Conservation (phyloP, 306 rosid genomes). For the Medicago ruthenica region DNA sequence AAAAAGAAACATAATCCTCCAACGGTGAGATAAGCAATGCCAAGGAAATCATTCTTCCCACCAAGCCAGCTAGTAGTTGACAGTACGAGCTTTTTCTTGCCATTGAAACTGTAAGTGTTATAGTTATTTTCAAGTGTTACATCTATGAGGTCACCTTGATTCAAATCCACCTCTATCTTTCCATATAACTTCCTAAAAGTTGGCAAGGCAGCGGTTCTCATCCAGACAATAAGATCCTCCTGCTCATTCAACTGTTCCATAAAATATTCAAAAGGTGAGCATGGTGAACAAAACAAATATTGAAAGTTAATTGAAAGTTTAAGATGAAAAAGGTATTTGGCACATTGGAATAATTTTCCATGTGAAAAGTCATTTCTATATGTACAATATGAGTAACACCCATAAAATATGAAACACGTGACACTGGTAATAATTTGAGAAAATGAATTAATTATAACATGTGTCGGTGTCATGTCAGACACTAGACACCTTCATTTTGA, state of each 20-base stretch:
- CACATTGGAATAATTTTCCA: not conserved
- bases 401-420: not conserved
- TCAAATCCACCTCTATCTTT: constrained; percentile 69
- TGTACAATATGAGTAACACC: constrained; percentile 4
- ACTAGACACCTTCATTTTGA: not conserved
- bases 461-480: not conserved
- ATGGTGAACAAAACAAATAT: not conserved
- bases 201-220: constrained; percentile 89
- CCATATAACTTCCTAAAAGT: constrained; percentile 84
- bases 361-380: constrained; percentile 3
- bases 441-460: no score
- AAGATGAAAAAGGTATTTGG: not conserved
- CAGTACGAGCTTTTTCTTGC: constrained; percentile 82
- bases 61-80: constrained; percentile 87
- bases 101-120: constrained; percentile 76
- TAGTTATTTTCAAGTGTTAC: constrained; percentile 64
- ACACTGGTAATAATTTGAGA: not conserved
- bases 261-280: constrained; percentile 44
- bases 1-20: constrained; percentile 92
- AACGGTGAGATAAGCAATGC: constrained; percentile 83
- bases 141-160: constrained; percentile 48
- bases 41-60: constrained; percentile 84
- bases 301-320: not conserved
- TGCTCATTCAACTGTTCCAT: constrained; percentile 71
- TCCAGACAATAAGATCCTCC: constrained; percentile 90